Evolutionary conservation across 306 rosid species (phyloP).

Genomic region (Erythrophleum fordii): DNA sequence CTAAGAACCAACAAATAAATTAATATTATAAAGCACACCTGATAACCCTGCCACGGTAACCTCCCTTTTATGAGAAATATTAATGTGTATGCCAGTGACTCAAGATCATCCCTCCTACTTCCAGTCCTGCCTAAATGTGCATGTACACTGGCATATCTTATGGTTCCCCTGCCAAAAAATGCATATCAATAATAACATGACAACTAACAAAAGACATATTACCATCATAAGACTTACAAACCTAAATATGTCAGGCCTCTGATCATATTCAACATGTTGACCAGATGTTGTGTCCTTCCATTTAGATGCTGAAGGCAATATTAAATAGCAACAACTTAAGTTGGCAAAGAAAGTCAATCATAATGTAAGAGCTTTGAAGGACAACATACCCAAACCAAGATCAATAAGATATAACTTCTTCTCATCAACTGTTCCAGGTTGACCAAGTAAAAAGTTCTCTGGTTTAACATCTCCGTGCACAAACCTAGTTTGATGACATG

Average conservation of each 20-base stretch:
- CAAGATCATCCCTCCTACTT: slow-evolving; percentile 93
- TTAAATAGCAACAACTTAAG: background rate
- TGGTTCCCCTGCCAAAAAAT: slow-evolving; percentile 76
- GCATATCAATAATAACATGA: slow-evolving; percentile 23
- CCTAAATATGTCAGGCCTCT: slow-evolving; percentile 97
- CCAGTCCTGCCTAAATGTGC: slow-evolving; percentile 98
- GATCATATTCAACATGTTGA: slow-evolving; percentile 91
- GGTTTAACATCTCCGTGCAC: slow-evolving; percentile 99
- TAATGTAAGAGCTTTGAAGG: slow-evolving; percentile 23
- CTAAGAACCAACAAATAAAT: slow-evolving; percentile 14
- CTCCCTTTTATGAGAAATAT: slow-evolving; percentile 92
- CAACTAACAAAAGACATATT: background rate
- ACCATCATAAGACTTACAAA: slow-evolving; percentile 37
- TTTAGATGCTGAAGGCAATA: slow-evolving; percentile 74
- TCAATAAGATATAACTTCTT: slow-evolving; percentile 91
- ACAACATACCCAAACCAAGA: slow-evolving; percentile 82
- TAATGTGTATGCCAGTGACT: slow-evolving; percentile 88
- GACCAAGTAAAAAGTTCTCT: slow-evolving; percentile 95
- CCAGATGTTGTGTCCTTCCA: slow-evolving; percentile 89
- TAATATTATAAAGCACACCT: slow-evolving; percentile 52
- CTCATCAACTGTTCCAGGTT: slow-evolving; percentile 85
- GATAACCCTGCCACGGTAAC: slow-evolving; percentile 98
- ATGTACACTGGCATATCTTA: slow-evolving; percentile 96
- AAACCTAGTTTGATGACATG: slow-evolving; percentile 56
- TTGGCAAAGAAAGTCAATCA: background rate